phyloP scores from a whole-genome alignment of 495 filamentous ascomycete genomes.

The Lindgomyces ingoldianus region DNA sequence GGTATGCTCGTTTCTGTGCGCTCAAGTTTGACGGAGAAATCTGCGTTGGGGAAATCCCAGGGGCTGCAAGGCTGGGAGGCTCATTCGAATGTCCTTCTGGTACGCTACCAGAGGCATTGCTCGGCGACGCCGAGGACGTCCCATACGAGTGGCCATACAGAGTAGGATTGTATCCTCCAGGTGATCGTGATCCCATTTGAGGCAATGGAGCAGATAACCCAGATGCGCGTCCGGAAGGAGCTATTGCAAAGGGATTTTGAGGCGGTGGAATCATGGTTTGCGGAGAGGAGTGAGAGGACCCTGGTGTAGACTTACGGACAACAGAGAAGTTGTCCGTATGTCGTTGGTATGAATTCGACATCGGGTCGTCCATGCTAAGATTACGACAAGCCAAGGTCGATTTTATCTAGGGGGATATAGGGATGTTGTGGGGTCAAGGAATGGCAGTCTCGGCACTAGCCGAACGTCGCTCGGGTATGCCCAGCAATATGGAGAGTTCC shows the following conservation, averaged over 20 bases:
- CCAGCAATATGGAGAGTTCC: slow-evolving; percentile 34
- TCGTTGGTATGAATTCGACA: slow-evolving; percentile 25
- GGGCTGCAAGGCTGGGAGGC: slow-evolving; percentile 40
- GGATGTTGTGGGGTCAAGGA: slow-evolving; percentile 31
- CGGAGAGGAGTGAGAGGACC: slow-evolving; percentile 27
- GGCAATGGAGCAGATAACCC: slow-evolving; percentile 25
- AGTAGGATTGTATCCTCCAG: slow-evolving; percentile 25
- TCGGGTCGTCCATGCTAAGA: slow-evolving; percentile 21
- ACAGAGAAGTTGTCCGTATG: slow-evolving; percentile 14
- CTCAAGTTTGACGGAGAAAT: slow-evolving; percentile 51
- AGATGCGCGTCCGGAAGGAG: slow-evolving; percentile 29
- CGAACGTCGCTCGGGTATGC: slow-evolving; percentile 32
- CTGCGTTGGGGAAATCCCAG: slow-evolving; percentile 51
- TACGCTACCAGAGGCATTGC: slow-evolving; percentile 28
- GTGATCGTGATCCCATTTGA: slow-evolving; percentile 28
- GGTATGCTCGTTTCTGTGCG: slow-evolving; percentile 89
- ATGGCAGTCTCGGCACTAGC: slow-evolving; percentile 34
- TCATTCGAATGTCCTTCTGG: slow-evolving; percentile 31
- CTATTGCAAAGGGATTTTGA: slow-evolving; percentile 25
- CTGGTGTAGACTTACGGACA: slow-evolving; percentile 20
- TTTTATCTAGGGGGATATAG: slow-evolving; percentile 25
- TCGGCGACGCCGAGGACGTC: slow-evolving; percentile 37
- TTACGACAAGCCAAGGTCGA: slow-evolving; percentile 2
- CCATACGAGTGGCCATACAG: slow-evolving; percentile 31
- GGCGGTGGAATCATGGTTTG: slow-evolving; percentile 27